Base-by-base conservation (phyloP, 306 rosid genomes). In the Lathyrus sativus region DNA sequence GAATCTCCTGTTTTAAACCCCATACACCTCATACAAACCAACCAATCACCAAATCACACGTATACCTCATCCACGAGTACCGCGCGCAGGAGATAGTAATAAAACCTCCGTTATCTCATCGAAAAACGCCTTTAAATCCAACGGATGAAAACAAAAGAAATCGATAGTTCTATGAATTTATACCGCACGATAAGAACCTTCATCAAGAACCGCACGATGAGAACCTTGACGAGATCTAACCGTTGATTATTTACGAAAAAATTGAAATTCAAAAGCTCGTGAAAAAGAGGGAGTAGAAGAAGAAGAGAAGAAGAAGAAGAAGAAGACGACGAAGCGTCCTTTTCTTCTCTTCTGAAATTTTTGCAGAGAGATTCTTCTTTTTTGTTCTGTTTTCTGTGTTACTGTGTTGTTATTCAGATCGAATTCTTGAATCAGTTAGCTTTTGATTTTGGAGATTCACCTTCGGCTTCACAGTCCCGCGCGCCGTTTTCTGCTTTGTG, bases 211-310 rank as follows among this genome's bases (percentile, higher is more conserved):
- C 39, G 39, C 39, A 35, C 39, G 39, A 35, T 35, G 39, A 7
- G 9, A 33, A 1, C 38, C 9, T 33, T 35, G 2, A 35, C 0
- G 9, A 14, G 26, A 86, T 86, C 96, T 0, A 43, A 63, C 88
- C 99, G 90, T 88, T 62, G 42, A 90, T 81, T 85, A 84, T 80
- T 85, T 75, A 77, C 88, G 9, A 72, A 86, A 78, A 61, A 93
- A 90, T 90, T 87, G 93, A 93, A 90, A 75, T 93, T 93, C 95
- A 93, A 93, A 93, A 93, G 87, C 82, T 82, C 49, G 85, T 81
- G 71, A 77, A 91, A 83, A 96, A 89, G 98, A 80, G 98, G 91
- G 98, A 85, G 96, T 85, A 82, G 76, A 78, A 78, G 77, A 68
- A 65, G 24, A 64, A 26, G 19, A 42, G 38, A 80, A 81, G 75